Evolutionary conservation across 805 yeast genomes (phyloP), one percentile per base, ranked within the genome.

Genomic region (Candida corydali): DNA sequence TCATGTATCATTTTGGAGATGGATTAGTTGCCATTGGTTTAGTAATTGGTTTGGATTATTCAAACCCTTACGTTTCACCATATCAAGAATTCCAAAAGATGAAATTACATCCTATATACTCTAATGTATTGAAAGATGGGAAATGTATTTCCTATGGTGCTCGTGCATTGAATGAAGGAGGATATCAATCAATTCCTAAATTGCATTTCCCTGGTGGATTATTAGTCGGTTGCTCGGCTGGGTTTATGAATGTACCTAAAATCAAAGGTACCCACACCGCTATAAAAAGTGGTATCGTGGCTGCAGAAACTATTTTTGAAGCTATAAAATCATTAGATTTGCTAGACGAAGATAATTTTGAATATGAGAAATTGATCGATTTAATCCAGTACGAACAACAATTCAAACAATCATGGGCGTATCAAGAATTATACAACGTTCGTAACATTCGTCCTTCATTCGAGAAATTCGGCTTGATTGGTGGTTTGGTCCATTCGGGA

Each of bases 181-280:
- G 99, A 1, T 73, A 70, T 48, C 99, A 93, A 66, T 81, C 95
- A 26, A 84, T 93, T 36, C 99, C 99, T 17, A 76, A 81, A 54
- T 70, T 93, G 38, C 69, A 81, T 46, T 93, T 93, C 75, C 98
- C 98, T 2, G 99, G 99, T 34, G 99, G 98, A 36, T 82, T 88
- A 7, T 64, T 93, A 19, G 91, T 93, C 26, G 99, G 99, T 22
- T 93, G 95, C 39, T 69, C 94, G 39, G 98, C 98, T 3, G 98
- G 98, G 1, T 91, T 93, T 59, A 76, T 93, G 78, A 93, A 93
- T 56, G 98, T 93, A 29, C 97, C 98, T 36, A 93, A 91, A 60
- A 86, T 93, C 53, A 93, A 93, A 64, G 99, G 99, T 11, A 82
- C 97, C 0, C 99, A 93, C 59, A 91, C 96, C 1, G 98, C 99